A percentile compares a stretch with the other conserved stretches of the same genome.
phyloP scores from a whole-genome alignment of 768 basidiomycete genomes.

The Tephrocybe sp. region DNA sequence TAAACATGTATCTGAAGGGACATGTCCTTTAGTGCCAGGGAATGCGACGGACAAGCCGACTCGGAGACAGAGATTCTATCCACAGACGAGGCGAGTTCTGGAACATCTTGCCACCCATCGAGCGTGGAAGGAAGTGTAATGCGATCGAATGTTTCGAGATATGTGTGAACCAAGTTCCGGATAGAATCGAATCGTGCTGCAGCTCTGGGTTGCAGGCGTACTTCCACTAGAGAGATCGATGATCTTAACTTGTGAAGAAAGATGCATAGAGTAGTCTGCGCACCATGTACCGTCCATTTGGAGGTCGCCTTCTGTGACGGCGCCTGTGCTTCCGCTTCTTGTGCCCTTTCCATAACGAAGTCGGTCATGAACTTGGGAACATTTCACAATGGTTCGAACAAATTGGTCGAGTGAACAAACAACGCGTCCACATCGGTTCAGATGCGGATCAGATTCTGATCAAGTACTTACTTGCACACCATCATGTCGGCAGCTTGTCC shows the following conservation, averaged over 20 bases:
- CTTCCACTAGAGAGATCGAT: slow-evolving; percentile 62
- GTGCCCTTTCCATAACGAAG: slow-evolving; percentile 13
- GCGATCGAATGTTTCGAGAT: slow-evolving; percentile 56
- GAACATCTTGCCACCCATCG: slow-evolving; percentile 77
- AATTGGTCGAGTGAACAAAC: too few relatives aligned
- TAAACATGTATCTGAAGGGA: slow-evolving; percentile 86
- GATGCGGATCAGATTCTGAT: too few relatives aligned
- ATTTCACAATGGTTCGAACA: too few relatives aligned
- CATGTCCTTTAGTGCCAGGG: slow-evolving; percentile 56
- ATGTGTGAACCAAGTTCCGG: slow-evolving; percentile 59
- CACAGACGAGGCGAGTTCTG: slow-evolving; percentile 70
- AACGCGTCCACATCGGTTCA: slow-evolving; percentile 46
- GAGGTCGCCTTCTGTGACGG: slow-evolving; percentile 2
- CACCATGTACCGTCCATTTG: slow-evolving; percentile 69
- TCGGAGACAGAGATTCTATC: slow-evolving; percentile 77
- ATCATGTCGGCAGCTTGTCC: slow-evolving; percentile 4
- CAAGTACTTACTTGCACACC: background rate
- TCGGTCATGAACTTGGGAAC: slow-evolving; percentile 18
- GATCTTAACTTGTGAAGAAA: background rate
- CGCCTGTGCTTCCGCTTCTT: slow-evolving; percentile 3
- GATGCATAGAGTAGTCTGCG: background rate
- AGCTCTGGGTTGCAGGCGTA: slow-evolving; percentile 66
- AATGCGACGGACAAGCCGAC: slow-evolving; percentile 55
- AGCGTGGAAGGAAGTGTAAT: slow-evolving; percentile 71
- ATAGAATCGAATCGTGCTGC: slow-evolving; percentile 78